Base-by-base conservation (phyloP, 1,139 yeast genomes). In the Geotrichum cucujoidarum region DNA sequence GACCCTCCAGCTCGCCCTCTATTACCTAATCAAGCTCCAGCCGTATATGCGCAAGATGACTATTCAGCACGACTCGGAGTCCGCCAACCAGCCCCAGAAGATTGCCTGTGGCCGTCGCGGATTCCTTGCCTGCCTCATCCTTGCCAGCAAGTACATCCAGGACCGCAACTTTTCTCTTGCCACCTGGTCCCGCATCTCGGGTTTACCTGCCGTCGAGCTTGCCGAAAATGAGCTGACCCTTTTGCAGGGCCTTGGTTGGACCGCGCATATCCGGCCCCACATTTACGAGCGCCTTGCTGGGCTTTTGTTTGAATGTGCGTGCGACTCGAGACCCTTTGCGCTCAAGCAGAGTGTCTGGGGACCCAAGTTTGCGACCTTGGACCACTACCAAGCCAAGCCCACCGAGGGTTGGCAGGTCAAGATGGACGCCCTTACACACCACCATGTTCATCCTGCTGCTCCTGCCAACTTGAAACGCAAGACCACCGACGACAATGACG, bases 181-280 rank as follows among this genome's bases (percentile, higher is more conserved):
- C 55, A 77, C 85, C n/a, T 86, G 95, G 95, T 71, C 83, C 47
- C 80, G 78, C 60, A 80, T 86, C 45, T 77, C 87, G 45, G 92
- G 94, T 0, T 70, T 81, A 56, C 57, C 73, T 43, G 57, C 73
- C n/a, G 57, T 65, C 38, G 78, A 75, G 50, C 70, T 86, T 52
- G 71, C 71, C 52, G 58, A 60, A 11, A 70, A 80, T 51, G 95
- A 86, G 65, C 59, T 75, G 31, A 65, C 71, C n/a, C 70, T 83
- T 35, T 71, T 86, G 51, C 59, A 65, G 32, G 66, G 74, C 11
- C 70, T 85, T 50, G 72, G 80, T 56, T 83, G 81, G 70, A 71
- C 76, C 40, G 64, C 81, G 40, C 77, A 74, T 61, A 70, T 82
- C 43, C 75, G 75, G 43, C 71, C 71, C 38, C 63, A 64, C 30